These are phyloP conservation scores for Oropetium thomaeum DNA, from an alignment of 176 grass and related monocot genomes.

Conservation along the genomic window DNA sequence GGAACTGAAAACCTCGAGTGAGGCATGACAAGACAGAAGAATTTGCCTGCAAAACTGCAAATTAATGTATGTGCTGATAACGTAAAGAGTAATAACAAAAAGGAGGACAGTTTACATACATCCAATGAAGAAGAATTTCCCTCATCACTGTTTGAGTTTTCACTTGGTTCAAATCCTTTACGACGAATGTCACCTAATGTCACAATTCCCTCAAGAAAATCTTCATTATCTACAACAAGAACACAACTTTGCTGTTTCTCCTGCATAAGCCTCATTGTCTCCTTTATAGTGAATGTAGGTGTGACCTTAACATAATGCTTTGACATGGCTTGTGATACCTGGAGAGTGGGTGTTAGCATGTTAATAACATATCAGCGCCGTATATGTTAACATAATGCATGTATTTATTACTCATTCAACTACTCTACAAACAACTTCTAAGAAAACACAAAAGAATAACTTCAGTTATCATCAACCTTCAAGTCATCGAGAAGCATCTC, in stretches of 20 bases:
- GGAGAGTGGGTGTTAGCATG: conserved; percentile 33
- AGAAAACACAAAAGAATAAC: background rate
- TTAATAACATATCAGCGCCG: background rate
- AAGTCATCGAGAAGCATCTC: conserved; percentile 92
- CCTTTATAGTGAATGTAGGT: conserved; percentile 59
- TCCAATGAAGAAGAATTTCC: conserved; percentile 49
- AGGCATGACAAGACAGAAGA: conserved; percentile 67
- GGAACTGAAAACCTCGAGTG: conserved; percentile 84
- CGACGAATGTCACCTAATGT: conserved; percentile 74
- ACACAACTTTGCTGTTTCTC: conserved; percentile 88
- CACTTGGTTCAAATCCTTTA: conserved; percentile 55
- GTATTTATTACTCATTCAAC: conserved; percentile 18
- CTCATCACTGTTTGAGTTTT: conserved; percentile 16
- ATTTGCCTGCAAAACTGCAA: conserved; percentile 51
- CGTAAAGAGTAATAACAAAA: background rate
- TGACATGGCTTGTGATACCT: conserved; percentile 95
- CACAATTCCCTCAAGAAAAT: conserved; percentile 95
- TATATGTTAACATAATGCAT: no score
- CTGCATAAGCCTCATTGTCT: conserved; percentile 71
- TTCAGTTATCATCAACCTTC: conserved; percentile 53
- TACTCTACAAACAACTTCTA: background rate
- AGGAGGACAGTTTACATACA: conserved; percentile 31
- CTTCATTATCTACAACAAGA: conserved; percentile 87
- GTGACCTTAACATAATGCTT: conserved; percentile 73
- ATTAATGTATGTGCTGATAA: conserved; percentile 31